These are phyloP conservation scores for Hypoxylon lenormandii DNA, from an alignment of 495 filamentous ascomycete genomes.

Conservation along the genomic window DNA sequence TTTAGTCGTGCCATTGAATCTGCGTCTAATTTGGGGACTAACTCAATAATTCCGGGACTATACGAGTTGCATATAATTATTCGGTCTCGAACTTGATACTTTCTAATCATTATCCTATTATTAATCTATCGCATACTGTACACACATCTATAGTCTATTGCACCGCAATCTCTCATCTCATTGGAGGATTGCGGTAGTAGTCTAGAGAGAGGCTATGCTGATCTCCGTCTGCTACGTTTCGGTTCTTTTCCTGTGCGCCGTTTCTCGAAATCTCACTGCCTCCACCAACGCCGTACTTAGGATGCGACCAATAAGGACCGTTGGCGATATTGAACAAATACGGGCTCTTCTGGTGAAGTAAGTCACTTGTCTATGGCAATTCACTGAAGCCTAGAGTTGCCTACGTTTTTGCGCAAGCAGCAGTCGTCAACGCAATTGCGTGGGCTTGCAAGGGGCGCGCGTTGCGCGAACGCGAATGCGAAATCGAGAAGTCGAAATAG, in stretches of 20 bases:
- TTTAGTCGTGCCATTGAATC: background rate
- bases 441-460: slow-evolving; percentile 9
- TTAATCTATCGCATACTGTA: slow-evolving; percentile 24
- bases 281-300: background rate
- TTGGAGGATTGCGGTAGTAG: slow-evolving; percentile 17
- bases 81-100: slow-evolving; percentile 34
- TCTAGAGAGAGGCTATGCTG: slow-evolving; percentile 15
- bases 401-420: background rate
- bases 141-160: slow-evolving; percentile 3
- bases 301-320: slow-evolving; percentile 1
- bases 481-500: slow-evolving; percentile 8
- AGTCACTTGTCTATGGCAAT: background rate
- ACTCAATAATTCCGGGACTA: background rate
- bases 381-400: slow-evolving; percentile 1
- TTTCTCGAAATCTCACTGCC: slow-evolving; percentile 14
- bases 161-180: slow-evolving; percentile 7
- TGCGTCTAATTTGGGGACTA: background rate
- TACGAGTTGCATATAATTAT: background rate
- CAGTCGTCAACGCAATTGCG: slow-evolving; percentile 34
- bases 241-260: slow-evolving; percentile 4
- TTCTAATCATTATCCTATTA: slow-evolving; percentile 12
- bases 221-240: slow-evolving; percentile 10
- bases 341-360: background rate
- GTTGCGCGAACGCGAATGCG: slow-evolving; percentile 29
- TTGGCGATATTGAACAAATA: slow-evolving; percentile 12